These are phyloP conservation scores for Acorus gramineus DNA, from an alignment of 106 monocot genomes.

Conservation along the genomic window DNA sequence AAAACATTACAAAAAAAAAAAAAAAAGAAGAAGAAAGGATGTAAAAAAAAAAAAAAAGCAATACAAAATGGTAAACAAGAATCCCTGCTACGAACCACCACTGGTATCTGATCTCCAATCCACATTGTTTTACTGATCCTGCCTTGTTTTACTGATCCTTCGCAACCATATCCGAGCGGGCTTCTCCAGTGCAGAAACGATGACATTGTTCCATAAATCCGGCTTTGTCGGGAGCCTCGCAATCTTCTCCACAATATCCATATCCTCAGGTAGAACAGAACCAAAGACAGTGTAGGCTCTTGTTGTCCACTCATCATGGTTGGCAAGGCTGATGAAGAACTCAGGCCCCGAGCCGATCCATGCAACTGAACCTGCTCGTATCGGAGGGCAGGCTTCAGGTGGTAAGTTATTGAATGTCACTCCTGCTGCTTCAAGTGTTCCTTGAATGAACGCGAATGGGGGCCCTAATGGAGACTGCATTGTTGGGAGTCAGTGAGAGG, in stretches of 20 bases:
- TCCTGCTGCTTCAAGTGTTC: slow-evolving; percentile 76
- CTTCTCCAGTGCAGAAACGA: slow-evolving; percentile 51
- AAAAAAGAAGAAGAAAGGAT: too few species aligned
- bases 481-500: not conserved
- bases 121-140: slow-evolving; percentile 6
- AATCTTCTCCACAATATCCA: slow-evolving; percentile 73
- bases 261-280: slow-evolving; percentile 60
- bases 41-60: too few species aligned
- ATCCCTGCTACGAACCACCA: too few species aligned
- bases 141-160: slow-evolving; percentile 7
- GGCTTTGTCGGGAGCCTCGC: slow-evolving; percentile 48
- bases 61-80: too few species aligned
- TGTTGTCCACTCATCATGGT: slow-evolving; percentile 69
- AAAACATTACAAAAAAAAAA: too few species aligned
- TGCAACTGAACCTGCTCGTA: slow-evolving; percentile 77
- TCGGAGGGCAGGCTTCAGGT: slow-evolving; percentile 42
- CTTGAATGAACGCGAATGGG: slow-evolving; percentile 93
- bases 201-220: slow-evolving; percentile 56
- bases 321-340: slow-evolving; percentile 88
- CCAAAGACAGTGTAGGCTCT: slow-evolving; percentile 71
- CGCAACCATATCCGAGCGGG: slow-evolving; percentile 48
- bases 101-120: not conserved
- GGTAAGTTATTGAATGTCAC: slow-evolving; percentile 51
- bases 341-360: slow-evolving; percentile 92
- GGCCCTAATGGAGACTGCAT: slow-evolving; percentile 63